Evolutionary conservation across 805 yeast genomes (phyloP).

Genomic region (Sugiyamaella marilandica): DNA sequence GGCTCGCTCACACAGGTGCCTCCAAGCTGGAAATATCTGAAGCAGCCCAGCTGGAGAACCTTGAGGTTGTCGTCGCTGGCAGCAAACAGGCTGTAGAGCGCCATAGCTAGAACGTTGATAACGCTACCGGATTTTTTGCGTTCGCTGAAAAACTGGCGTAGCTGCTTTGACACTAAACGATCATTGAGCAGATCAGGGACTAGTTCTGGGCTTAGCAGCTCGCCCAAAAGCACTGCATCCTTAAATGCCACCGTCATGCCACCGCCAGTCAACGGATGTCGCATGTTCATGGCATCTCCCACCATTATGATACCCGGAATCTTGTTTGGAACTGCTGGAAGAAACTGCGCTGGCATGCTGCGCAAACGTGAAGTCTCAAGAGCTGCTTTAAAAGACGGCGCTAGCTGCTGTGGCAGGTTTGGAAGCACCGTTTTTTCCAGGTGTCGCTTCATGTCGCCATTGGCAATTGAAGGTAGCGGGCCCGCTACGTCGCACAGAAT

Average conservation of each 20-base stretch:
- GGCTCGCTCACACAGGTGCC: conserved; percentile 78
- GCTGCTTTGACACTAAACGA: conserved; percentile 48
- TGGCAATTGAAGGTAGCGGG: conserved; percentile 61
- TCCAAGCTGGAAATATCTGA: conserved; percentile 77
- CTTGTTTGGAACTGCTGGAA: conserved; percentile 66
- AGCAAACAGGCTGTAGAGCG: conserved; percentile 83
- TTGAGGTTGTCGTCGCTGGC: conserved; percentile 63
- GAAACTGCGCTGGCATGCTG: conserved; percentile 90
- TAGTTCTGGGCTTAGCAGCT: conserved; percentile 50
- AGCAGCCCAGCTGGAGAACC: conserved; percentile 82
- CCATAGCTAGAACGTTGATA: conserved; percentile 83
- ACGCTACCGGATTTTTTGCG: conserved; percentile 80
- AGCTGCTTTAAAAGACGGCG: conserved; percentile 67
- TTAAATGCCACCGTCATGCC: conserved; percentile 97
- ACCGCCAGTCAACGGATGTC: conserved; percentile 98
- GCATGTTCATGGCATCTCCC: conserved; percentile 95
- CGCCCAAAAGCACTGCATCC: conserved; percentile 69
- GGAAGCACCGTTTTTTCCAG: conserved; percentile 59
- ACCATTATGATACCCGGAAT: conserved; percentile 73
- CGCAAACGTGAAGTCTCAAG: conserved; percentile 54
- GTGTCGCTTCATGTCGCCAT: conserved; percentile 56
- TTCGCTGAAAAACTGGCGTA: conserved; percentile 66
- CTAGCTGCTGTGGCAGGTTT: conserved; percentile 56
- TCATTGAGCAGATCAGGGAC: conserved; percentile 57
- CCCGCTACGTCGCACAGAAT: conserved; percentile 84